Base-by-base conservation (phyloP, 129 eudicot species). In the Centrapalus pauciflorus region DNA sequence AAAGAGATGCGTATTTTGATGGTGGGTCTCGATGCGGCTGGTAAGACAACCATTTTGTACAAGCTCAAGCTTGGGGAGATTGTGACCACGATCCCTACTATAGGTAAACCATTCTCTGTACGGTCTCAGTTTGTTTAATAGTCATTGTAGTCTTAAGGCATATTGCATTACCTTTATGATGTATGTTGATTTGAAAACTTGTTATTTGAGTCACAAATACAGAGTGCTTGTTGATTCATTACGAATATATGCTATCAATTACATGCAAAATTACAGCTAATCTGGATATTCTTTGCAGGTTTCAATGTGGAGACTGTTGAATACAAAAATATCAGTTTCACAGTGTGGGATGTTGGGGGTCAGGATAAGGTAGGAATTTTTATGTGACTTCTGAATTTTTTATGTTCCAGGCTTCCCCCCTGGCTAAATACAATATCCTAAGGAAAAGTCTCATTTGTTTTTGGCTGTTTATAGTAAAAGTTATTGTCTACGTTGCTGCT, bases 11-110 rank as follows among this genome's bases (percentile, higher is more conserved):
- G 98, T 5, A 92, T 92, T 62, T 68, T 92, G 82, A 92, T 92
- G 98, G 98, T 92, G 21, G 98, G 98, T 88, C 98, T 92, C 52
- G 98, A 92, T 83, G 98, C 98, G 29, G 98, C 98, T 80, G 98
- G 98, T 88, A 92, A 92, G 91, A 92, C 98, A 38, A 92, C 98
- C 80, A 92, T 92, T 45, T 78, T 92, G 77, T 92, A 92, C 82
- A 92, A 92, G 91, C 96, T 92, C 87, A 92, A 92, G 95, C 98
- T 92, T 23, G 98, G 98, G 11, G 98, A 92, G 87, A 92, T 92
- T 58, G 98, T 92, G 29, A 92, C 98, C 27, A 92, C 98, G 4
- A 93, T 93, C 63, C 98, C 98, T 50, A 93, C 98, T 50, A 93
- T 93, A 48, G 98, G 98, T 93, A 88, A n/a, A 62, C 4, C 16